Evolutionary conservation across 139 green algal genomes (phyloP).

Genomic region (Chlamydomonas sp.): DNA sequence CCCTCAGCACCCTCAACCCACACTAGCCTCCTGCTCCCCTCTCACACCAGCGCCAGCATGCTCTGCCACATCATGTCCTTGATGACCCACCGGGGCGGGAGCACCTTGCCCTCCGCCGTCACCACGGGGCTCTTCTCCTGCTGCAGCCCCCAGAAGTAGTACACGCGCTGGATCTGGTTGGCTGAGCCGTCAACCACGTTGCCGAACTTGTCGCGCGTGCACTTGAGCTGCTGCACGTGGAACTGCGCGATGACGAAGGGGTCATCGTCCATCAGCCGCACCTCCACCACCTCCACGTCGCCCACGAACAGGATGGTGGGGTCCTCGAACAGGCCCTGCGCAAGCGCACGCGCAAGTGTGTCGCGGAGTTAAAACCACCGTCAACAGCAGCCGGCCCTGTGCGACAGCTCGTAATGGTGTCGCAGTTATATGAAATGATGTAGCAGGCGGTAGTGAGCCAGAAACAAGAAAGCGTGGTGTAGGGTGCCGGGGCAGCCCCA

Average conservation of each 20-base stretch:
- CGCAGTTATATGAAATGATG: too few species aligned
- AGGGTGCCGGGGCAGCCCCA: too few species aligned
- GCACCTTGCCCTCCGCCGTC: constrained; percentile 73
- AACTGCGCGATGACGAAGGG: constrained; percentile 89
- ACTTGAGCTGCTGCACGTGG: constrained; percentile 89
- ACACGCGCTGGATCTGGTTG: constrained; percentile 29
- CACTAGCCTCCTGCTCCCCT: not conserved
- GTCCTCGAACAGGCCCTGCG: constrained; percentile 78
- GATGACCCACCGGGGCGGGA: constrained; percentile 89
- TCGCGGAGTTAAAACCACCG: too few species aligned
- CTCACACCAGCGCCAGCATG: constrained; percentile 67
- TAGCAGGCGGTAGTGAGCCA: too few species aligned
- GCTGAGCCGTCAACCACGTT: constrained; percentile 91
- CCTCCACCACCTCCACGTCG: constrained; percentile 71
- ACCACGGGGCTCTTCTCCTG: constrained; percentile 72
- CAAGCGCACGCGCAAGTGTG: not conserved
- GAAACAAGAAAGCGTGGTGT: too few species aligned
- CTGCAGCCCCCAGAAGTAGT: constrained; percentile 81
- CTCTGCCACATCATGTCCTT: constrained; percentile 88
- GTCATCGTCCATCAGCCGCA: constrained; percentile 76
- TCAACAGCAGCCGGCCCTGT: too few species aligned
- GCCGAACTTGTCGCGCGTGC: constrained; percentile 89
- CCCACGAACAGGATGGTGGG: constrained; percentile 91
- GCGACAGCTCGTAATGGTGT: too few species aligned
- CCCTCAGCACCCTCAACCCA: too few species aligned